Conservation (phyloP, 768 basidiomycete species). For the Cyclocybe aegerita region DNA sequence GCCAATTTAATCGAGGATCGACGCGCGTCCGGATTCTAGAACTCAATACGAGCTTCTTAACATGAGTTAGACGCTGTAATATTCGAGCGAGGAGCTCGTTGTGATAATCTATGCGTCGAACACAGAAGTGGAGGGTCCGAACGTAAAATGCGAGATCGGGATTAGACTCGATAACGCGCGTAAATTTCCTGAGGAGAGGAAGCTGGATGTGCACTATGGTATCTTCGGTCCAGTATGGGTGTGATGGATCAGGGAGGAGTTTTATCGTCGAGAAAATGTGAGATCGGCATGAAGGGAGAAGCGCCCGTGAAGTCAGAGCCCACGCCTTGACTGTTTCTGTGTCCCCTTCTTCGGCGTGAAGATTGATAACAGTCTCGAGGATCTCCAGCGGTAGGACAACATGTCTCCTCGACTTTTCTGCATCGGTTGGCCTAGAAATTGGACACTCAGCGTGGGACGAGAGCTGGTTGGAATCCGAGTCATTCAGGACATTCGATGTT, state of each 20-base stretch:
- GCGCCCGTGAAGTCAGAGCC: conserved; percentile 1
- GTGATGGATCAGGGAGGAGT: neutral
- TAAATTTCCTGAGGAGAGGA: conserved; percentile 1
- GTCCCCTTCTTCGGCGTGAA: conserved; percentile 8
- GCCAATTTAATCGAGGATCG: conserved; percentile 1
- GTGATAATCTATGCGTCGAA: conserved; percentile 1
- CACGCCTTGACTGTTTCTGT: neutral
- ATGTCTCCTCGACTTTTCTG: neutral
- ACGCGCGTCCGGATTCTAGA: neutral
- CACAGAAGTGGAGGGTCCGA: conserved; percentile 6
- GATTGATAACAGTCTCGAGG: conserved; percentile 2
- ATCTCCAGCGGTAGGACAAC: conserved; percentile 2
- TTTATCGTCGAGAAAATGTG: conserved; percentile 6
- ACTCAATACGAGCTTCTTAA: neutral
- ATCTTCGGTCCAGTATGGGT: neutral
- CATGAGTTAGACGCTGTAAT: neutral
- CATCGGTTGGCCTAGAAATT: neutral
- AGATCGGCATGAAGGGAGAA: conserved; percentile 4
- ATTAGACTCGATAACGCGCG: neutral
- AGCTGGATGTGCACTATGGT: neutral
- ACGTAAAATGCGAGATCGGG: conserved; percentile 1
- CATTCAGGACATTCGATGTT: too few species aligned
- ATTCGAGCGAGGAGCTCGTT: neutral
- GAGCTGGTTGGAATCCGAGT: neutral
- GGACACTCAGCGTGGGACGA: neutral